Base-by-base conservation (phyloP, 2,329 filamentous ascomycete genomes). In the Endocalyx cinctus region DNA sequence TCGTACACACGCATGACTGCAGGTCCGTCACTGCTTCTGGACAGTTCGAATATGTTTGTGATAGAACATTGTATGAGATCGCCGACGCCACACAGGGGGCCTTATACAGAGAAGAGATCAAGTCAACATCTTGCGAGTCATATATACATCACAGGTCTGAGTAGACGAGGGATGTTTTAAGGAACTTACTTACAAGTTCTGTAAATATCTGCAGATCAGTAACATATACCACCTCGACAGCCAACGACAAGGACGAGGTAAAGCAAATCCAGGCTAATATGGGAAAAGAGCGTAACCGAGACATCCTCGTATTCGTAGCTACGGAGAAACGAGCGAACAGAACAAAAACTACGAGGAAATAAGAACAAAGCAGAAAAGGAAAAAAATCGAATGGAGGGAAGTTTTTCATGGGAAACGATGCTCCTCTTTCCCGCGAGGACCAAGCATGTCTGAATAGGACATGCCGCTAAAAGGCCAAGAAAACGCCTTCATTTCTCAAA, bases 1-100 rank as follows among this genome's bases (percentile, higher is more conserved):
- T 68, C 11, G 65, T 66, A 54, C 72, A 77, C n/a, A 72, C 60
- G 37, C 72, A 77, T 7, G 62, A 64, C 41, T 74, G 70, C 7
- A 76, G 52, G 5, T 58, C 63, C 5, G 62, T 59, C 11, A 62
- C 63, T 5, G 52, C 64, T 17, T 64, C 55, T 11, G 63, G 63
- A 41, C 71, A 75, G 28, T 54, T 56, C 8, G 57, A 53, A 17
- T 56, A 48, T 1, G 71, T 73, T 42, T 67, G 59, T 22, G 45
- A 38, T 37, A 62, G 56, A 42, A 77, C 51, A 35, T 64, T 61
- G 38, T 64, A 60, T 3, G 59, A 63, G 25, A 76, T 37, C 8
- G 68, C 72, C 2, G 50, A 56, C 38, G 64, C 58, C 4, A 62
- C 72, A 47, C 72, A 77, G 16, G 69, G 68, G 25, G 70, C 71